Base-by-base conservation (phyloP, 768 basidiomycete species). In the Crucibulum laeve region DNA sequence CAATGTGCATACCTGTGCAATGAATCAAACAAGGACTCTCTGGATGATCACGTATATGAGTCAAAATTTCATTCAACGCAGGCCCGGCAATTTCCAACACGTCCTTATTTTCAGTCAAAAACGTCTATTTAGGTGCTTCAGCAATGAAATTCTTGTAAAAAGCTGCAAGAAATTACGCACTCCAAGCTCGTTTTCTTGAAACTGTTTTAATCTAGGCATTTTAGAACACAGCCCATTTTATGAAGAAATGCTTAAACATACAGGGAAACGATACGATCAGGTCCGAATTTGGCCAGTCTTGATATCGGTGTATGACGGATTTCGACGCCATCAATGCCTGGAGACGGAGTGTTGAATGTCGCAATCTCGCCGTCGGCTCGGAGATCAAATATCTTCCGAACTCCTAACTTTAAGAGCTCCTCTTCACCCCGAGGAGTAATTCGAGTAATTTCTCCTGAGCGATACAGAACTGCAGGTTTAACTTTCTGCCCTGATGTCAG, bases 11-110 rank as follows among this genome's bases (percentile, higher is more conserved):
- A 70, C 71, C 68, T 25, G 71, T 73, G 52, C 71, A 74, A 47
- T 72, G 69, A 13, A 73, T 53, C 18, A 74, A 49, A 48, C 63
- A 68, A 6, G 66, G 64, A 25, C 67, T 57, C 26, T 66, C 58
- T 8, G 68, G 66, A 21, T 61, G 42, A 36, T 73, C 65, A 6
- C 62, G 50, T 10, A 76, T 46, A 43, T 71, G 66, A 11, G 58
- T 38, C 19, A 74, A 58, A 25, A 73, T 60, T 6, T 50, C 47
- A 19, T 60, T 59, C 25, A 63, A 62, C 2, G 68, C 59, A 14
- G 58, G 40, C 5, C 56, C 60, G 8, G 61, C 67, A 18, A 46
- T 50, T 19, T 58, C 52, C n/a, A 74, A 48, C 11, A 65, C 56
- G 23, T 60, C 53, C 1, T 45, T 38, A 47, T 69, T 7, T 30